A percentile compares a stretch with the other conserved stretches of the same genome.
phyloP scores from a whole-genome alignment of 2,329 filamentous ascomycete species.

The Stagonosporopsis vannaccii region DNA sequence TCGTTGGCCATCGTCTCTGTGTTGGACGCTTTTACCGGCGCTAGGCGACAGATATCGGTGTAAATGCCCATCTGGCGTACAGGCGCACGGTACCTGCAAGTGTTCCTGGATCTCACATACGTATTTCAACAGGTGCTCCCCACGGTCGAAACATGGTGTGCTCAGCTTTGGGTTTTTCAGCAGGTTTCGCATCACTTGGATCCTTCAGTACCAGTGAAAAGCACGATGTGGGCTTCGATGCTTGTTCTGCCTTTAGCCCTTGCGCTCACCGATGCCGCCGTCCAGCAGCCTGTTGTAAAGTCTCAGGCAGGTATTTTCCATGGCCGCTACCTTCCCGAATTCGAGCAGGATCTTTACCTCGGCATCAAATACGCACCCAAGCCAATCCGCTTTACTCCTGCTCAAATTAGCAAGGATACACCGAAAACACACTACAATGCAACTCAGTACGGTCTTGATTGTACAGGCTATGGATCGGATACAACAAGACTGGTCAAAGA shows the following conservation, averaged over 20 bases:
- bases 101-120: neutral
- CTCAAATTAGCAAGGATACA: constrained; percentile 23
- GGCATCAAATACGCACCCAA: constrained; percentile 42
- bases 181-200: neutral
- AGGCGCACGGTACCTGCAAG: neutral
- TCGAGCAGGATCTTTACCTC: constrained; percentile 41
- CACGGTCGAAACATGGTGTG: neutral
- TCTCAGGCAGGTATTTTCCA: constrained; percentile 38
- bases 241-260: neutral
- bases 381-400: constrained; percentile 36
- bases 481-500: constrained; percentile 30
- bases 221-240: neutral
- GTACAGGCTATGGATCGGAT: constrained; percentile 37
- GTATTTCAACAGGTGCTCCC: neutral
- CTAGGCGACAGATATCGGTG: neutral
- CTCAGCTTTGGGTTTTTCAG: neutral
- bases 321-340: constrained; percentile 36
- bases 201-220: neutral
- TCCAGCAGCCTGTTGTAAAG: constrained; percentile 23
- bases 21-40: neutral
- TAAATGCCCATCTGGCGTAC: neutral
- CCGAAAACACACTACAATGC: constrained; percentile 26
- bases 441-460: constrained; percentile 38
- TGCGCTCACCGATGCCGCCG: neutral
- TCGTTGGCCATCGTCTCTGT: neutral